Evolutionary conservation across 257 asterid species (phyloP).

Genomic region (Cordia subcordata): DNA sequence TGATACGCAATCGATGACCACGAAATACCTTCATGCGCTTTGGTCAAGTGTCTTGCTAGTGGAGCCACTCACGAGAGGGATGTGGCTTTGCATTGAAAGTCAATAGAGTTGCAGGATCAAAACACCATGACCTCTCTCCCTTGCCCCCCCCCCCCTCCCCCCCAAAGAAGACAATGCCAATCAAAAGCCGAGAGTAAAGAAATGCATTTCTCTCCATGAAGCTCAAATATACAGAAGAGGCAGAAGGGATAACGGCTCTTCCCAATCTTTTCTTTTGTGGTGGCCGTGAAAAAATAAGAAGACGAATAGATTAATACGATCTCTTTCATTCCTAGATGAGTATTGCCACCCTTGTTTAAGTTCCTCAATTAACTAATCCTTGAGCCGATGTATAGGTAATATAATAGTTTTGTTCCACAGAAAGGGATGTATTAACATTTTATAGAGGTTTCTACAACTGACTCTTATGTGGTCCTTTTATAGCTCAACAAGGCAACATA

Average conservation of each 20-base stretch:
- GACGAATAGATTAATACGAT: not conserved
- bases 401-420: not conserved
- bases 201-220: not conserved
- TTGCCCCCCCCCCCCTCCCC: too few relatives aligned
- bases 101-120: too few relatives aligned
- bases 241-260: not conserved
- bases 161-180: not conserved
- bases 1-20: not conserved
- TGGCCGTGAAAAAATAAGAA: conserved; percentile 1
- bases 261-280: not conserved
- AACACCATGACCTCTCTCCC: too few relatives aligned
- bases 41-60: not conserved
- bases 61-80: not conserved
- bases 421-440: not conserved
- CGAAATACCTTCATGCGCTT: not conserved
- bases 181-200: not conserved
- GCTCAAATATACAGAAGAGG: conserved; percentile 6
- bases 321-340: not conserved
- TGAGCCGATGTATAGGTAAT: conserved; percentile 21
- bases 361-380: conserved; percentile 6
- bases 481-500: not conserved
- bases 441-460: too few relatives aligned
- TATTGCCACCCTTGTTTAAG: not conserved
- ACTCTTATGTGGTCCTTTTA: not conserved
- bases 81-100: not conserved